Conservation (phyloP, 1,284 basidiomycete species). For the Puccinia horiana region DNA sequence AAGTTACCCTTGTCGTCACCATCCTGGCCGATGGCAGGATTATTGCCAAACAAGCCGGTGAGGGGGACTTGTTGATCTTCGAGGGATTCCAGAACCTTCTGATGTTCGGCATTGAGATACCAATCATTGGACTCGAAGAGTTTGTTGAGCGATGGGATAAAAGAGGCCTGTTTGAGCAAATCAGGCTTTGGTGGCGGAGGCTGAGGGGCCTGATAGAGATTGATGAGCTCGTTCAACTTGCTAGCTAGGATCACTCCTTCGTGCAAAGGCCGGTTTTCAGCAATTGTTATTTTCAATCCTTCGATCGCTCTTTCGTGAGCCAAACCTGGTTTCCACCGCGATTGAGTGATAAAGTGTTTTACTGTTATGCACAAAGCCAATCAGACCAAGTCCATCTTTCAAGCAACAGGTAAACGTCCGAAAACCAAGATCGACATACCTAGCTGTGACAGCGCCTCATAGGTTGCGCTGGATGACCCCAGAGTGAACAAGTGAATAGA, state of each 20-base stretch:
- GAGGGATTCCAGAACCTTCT: constrained; percentile 9
- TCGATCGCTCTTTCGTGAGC: not conserved
- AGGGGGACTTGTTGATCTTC: not conserved
- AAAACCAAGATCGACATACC: constrained; percentile 6
- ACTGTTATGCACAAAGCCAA: constrained; percentile 12
- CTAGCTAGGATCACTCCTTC: constrained; percentile 42
- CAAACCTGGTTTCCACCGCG: not conserved
- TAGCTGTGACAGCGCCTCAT: constrained; percentile 33
- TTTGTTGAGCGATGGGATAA: not conserved
- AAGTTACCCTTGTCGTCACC: not conserved
- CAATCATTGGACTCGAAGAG: constrained; percentile 15
- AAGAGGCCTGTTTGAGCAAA: not conserved
- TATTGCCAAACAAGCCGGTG: not conserved
- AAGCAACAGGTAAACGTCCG: not conserved
- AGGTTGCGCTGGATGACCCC: constrained; percentile 36
- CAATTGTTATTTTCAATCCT: constrained; percentile 30
- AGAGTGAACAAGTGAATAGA: constrained; percentile 42
- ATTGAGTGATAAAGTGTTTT: constrained; percentile 22
- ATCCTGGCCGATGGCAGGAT: not conserved
- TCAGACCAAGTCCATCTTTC: not conserved
- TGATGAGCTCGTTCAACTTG: constrained; percentile 33
- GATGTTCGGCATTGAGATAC: constrained; percentile 32
- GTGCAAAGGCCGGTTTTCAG: constrained; percentile 37
- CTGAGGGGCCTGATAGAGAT: not conserved
- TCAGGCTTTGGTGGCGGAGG: not conserved